Evolutionary conservation across 2,329 filamentous ascomycete species (phyloP).

Genomic region (Parafenestella ontariensis): DNA sequence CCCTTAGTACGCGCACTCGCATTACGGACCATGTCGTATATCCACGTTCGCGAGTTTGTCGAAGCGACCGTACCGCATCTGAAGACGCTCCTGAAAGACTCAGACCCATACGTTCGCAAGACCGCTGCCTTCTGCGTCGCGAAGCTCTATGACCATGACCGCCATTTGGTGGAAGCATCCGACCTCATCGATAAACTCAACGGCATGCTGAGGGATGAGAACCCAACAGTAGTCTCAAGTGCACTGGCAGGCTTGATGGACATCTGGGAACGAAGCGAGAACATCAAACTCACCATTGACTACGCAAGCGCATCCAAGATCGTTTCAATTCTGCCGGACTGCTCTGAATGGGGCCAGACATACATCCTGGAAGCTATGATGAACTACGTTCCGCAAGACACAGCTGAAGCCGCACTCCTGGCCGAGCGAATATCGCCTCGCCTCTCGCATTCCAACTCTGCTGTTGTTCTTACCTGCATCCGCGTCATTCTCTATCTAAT

Average conservation of each 20-base stretch:
- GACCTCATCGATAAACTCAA: slow-evolving; percentile 94
- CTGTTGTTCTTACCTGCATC: slow-evolving; percentile 94
- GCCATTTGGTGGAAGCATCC: slow-evolving; percentile 84
- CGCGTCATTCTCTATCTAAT: slow-evolving; percentile 96
- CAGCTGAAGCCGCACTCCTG: slow-evolving; percentile 82
- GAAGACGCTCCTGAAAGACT: slow-evolving; percentile 81
- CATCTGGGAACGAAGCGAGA: slow-evolving; percentile 97
- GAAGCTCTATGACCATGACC: slow-evolving; percentile 97
- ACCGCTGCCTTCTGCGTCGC: slow-evolving; percentile 96
- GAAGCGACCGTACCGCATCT: slow-evolving; percentile 86
- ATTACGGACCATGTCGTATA: slow-evolving; percentile 93
- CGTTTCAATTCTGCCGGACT: slow-evolving; percentile 93
- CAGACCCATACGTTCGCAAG: slow-evolving; percentile 96
- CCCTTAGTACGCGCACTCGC: slow-evolving; percentile 91
- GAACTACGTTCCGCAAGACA: slow-evolving; percentile 95
- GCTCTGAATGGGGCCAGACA: slow-evolving; percentile 98
- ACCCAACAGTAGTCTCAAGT: slow-evolving; percentile 95
- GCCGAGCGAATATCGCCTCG: slow-evolving; percentile 95
- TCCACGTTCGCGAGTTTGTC: slow-evolving; percentile 95
- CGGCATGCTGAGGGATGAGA: slow-evolving; percentile 88
- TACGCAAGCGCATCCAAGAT: slow-evolving; percentile 98
- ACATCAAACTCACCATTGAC: slow-evolving; percentile 97
- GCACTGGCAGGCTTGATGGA: slow-evolving; percentile 91
- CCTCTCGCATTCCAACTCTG: slow-evolving; percentile 94
- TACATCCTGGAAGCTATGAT: slow-evolving; percentile 98